These are phyloP conservation scores for Sideroxylon spinosum DNA, from an alignment of 179 eudicot species.

Conservation along the genomic window DNA sequence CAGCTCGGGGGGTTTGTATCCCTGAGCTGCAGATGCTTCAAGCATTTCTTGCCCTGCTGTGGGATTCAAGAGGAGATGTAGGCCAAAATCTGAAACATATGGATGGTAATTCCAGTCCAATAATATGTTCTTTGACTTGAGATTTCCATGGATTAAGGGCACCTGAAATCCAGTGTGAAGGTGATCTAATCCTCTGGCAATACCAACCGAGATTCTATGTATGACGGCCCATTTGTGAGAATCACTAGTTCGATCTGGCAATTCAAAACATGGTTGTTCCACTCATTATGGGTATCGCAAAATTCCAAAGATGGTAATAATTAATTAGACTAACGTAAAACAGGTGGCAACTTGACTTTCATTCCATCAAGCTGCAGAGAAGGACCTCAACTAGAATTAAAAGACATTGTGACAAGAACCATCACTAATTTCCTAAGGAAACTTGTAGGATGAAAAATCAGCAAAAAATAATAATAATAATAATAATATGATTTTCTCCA, in stretches of 20 bases:
- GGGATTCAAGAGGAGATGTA: conserved; percentile 67
- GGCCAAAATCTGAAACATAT: conserved; percentile 67
- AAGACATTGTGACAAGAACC: not conserved
- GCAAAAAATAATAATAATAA: not conserved
- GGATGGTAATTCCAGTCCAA: conserved; percentile 52
- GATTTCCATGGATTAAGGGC: conserved; percentile 82
- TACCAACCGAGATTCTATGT: conserved; percentile 54
- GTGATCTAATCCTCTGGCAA: conserved; percentile 64
- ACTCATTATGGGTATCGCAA: conserved; percentile 1
- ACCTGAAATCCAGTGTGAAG: conserved; percentile 63
- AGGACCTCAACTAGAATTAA: not conserved
- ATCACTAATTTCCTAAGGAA: not conserved
- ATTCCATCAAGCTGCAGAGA: not conserved
- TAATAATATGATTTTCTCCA: no score
- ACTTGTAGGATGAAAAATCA: not conserved
- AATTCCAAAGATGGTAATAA: not conserved
- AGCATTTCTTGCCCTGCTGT: conserved; percentile 85
- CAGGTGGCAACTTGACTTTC: not conserved
- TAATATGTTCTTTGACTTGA: conserved; percentile 70
- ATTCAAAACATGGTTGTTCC: conserved; percentile 15
- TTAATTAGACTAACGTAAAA: not conserved
- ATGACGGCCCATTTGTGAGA: conserved; percentile 69
- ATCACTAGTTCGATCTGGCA: conserved; percentile 59
- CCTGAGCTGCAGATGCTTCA: conserved; percentile 60
- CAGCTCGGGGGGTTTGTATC: conserved; percentile 88